Conservation (phyloP, 352 stramenopile species). For the Phytophthora colocasiae region DNA sequence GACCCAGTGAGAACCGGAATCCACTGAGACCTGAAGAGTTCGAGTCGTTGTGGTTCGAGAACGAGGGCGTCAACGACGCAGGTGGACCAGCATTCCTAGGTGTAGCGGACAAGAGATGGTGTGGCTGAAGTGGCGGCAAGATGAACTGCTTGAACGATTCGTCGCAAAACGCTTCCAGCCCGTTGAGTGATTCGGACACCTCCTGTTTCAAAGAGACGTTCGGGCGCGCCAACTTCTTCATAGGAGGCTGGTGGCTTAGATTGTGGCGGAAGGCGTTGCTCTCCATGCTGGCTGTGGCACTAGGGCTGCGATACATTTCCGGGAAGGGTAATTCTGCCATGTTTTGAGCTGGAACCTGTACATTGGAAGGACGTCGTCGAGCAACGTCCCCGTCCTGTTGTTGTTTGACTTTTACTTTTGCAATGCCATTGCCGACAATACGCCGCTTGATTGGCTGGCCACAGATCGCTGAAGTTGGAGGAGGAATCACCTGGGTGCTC, state of each 20-base stretch:
- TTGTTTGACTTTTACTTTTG: slow-evolving; percentile 45
- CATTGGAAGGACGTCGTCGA: slow-evolving; percentile 24
- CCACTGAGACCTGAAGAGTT: slow-evolving; percentile 27
- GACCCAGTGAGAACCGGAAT: slow-evolving; percentile 40
- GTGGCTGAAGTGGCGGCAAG: slow-evolving; percentile 52
- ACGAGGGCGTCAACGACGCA: slow-evolving; percentile 14
- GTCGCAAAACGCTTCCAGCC: slow-evolving; percentile 64
- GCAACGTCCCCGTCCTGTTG: not conserved
- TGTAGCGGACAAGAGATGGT: slow-evolving; percentile 46
- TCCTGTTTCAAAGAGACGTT: slow-evolving; percentile 30
- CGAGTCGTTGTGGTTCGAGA: slow-evolving; percentile 33
- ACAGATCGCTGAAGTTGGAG: slow-evolving; percentile 1
- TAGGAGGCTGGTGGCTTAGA: slow-evolving; percentile 52
- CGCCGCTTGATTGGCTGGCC: slow-evolving; percentile 28
- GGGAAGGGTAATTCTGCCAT: slow-evolving; percentile 18
- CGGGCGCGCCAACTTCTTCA: slow-evolving; percentile 65
- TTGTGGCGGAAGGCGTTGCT: slow-evolving; percentile 33
- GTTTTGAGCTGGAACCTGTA: slow-evolving; percentile 28
- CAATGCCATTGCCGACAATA: slow-evolving; percentile 58
- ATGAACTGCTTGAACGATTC: slow-evolving; percentile 57
- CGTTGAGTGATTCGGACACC: slow-evolving; percentile 26
- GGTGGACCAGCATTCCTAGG: slow-evolving; percentile 16
- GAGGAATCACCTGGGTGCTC: slow-evolving; percentile 47
- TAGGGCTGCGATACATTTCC: slow-evolving; percentile 43
- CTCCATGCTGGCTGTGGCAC: slow-evolving; percentile 29